phyloP scores from a whole-genome alignment of 257 asterid genomes.

The Nicotiana otophora region DNA sequence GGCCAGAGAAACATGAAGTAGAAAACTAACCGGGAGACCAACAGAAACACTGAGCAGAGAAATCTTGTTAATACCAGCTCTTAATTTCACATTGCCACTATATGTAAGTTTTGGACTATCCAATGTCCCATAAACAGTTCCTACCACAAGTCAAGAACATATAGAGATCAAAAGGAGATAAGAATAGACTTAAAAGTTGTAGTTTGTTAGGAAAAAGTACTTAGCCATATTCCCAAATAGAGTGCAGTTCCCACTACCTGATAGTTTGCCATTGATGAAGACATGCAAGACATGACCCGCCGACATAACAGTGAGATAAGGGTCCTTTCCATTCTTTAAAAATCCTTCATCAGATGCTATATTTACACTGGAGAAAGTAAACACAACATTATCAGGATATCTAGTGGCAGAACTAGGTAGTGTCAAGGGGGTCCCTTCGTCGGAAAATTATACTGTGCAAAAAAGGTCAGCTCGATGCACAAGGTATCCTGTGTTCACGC shows the following conservation, averaged over 20 bases:
- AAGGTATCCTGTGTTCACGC: no score
- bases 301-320: constrained; percentile 67
- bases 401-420: no score
- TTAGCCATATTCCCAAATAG: not conserved
- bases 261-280: constrained; percentile 56
- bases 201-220: not conserved
- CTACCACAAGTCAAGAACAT: constrained; percentile 25
- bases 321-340: constrained; percentile 47
- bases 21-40: constrained; percentile 73
- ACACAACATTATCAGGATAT: not conserved
- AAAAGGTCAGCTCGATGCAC: no score
- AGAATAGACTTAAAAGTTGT: not conserved
- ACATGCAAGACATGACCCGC: constrained; percentile 91
- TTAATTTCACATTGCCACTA: constrained; percentile 42
- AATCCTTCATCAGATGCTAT: constrained; percentile 67
- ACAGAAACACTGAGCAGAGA: constrained; percentile 78
- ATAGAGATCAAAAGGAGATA: not conserved
- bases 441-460: no score
- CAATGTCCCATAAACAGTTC: constrained; percentile 56
- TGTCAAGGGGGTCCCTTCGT: no score
- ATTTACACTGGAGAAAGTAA: constrained; percentile 42
- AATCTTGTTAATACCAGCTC: constrained; percentile 74
- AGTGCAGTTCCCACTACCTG: constrained; percentile 40
- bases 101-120: constrained; percentile 59
- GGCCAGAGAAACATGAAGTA: not conserved